These are phyloP conservation scores for Fusarium zealandicum DNA, from an alignment of 2,329 filamentous ascomycete species.

Conservation along the genomic window DNA sequence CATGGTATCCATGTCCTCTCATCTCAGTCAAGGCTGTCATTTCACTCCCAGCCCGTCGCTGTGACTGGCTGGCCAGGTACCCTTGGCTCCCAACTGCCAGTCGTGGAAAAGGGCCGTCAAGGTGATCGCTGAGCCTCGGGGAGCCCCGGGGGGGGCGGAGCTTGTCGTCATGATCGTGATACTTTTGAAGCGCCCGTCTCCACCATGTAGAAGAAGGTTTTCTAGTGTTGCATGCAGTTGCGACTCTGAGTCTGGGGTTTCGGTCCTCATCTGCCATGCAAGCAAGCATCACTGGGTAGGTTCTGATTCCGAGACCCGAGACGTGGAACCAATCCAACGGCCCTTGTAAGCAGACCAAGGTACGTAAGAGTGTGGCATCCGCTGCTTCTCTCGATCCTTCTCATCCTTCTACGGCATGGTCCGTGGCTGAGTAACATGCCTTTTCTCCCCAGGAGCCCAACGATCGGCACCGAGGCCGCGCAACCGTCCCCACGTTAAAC, in stretches of 20 bases:
- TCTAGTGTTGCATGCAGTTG: no score
- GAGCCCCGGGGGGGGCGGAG: constrained; percentile 5
- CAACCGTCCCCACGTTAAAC: constrained; percentile 8
- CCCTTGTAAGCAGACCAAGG: no score
- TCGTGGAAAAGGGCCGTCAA: no score
- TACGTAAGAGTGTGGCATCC: not conserved
- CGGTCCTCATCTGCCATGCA: no score
- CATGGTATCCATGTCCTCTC: no score
- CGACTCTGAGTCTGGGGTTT: no score
- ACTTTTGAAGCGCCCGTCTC: constrained; percentile 3
- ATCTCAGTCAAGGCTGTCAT: no score
- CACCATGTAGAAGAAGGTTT: no score
- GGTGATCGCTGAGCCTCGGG: not conserved
- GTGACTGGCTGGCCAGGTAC: no score
- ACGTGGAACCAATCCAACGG: not conserved
- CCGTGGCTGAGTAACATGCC: not conserved
- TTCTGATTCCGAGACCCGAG: not conserved
- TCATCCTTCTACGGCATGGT: not conserved
- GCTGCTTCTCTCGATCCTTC: not conserved
- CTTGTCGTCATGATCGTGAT: constrained; percentile 20
- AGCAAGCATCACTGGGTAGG: not conserved
- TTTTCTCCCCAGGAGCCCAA: not conserved
- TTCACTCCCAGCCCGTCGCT: no score
- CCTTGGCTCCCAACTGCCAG: no score
- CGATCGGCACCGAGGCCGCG: constrained; percentile 21